Conservation (phyloP, 1,139 yeast species). For the Hansenula sp. region DNA sequence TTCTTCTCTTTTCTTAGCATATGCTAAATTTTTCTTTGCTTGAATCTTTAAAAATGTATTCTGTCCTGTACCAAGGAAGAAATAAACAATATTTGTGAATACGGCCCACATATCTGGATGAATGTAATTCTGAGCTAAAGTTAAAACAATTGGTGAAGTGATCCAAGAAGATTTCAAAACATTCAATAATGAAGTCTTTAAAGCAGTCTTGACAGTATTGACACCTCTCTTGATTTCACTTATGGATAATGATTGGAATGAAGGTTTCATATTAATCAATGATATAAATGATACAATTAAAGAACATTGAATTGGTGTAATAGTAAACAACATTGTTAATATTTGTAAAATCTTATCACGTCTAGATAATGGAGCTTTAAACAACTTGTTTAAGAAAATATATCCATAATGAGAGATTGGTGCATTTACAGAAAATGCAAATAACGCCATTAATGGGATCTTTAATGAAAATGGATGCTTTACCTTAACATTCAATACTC, state of each 20-base stretch:
- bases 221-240: conserved; percentile 16
- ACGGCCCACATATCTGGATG: conserved; percentile 82
- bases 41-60: conserved; percentile 59
- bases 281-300: conserved; percentile 52
- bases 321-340: conserved; percentile 44
- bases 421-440: conserved; percentile 66
- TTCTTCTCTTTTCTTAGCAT: conserved; percentile 22
- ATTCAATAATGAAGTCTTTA: conserved; percentile 46
- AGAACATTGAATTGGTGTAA: conserved; percentile 54
- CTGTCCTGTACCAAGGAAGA: conserved; percentile 72
- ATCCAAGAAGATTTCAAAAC: conserved; percentile 64
- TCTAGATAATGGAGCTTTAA: conserved; percentile 35
- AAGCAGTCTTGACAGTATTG: conserved; percentile 27
- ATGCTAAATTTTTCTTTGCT: conserved; percentile 24
- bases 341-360: conserved; percentile 41
- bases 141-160: conserved; percentile 57
- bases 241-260: conserved; percentile 9
- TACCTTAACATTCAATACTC: conserved; percentile 13
- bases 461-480: conserved; percentile 27
- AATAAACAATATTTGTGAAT: conserved; percentile 70
- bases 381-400: conserved; percentile 39
- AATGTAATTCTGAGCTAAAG: conserved; percentile 70
- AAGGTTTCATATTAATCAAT: conserved; percentile 29
- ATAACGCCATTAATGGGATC: conserved; percentile 52
- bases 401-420: conserved; percentile 62